Base-by-base conservation (phyloP, 257 asterid species). In the Parsonsia alboflavescens region DNA sequence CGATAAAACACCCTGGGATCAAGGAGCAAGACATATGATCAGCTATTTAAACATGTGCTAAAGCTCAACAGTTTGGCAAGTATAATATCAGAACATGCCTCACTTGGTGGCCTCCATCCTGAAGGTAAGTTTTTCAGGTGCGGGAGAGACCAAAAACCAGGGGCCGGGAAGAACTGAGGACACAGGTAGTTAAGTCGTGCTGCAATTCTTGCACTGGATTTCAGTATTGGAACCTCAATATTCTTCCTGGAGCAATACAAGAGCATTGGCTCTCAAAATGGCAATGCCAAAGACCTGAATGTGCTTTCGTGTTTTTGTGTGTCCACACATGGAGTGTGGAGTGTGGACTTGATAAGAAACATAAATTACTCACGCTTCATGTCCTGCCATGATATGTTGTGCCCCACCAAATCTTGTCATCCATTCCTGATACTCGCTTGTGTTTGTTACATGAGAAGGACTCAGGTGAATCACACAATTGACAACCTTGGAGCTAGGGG, bases 301-400 rank as follows among this genome's bases (percentile, higher is more conserved):
- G 46, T 42, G 46, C 9, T 42, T 42, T 13, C 21, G 54, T 19
- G 33, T n/a, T 39, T 45, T 21, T 39, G 33, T 41, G 17, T 42
- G 33, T 10, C 4, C 57, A 21, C 57, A 22, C 36, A 44, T 68
- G 52, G 36, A 62, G 68, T 33, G 17, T 8, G n/a, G 57, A 68
- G 42, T 15, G 15, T 17, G 17, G 10, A 70, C 33, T 46, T 22
- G 61, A 72, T 70, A 78, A 80, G 42, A 39, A 33, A 10, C 2
- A 24, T 0, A 63, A 26, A 69, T 7, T 56, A 84, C 98, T 73
- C 76, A 93, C 98, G 76, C 83, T 82, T 90, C 92, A 83, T 95
- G 99, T 75, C 99, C 97, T 61, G 98, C 99, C 97, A 95, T 87
- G 83, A 95, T 88, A 81, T 95, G 99, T 82, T 89, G 93, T 66